Conservation (phyloP, 208 protist species). For the Trypanosoma scelopori region DNA sequence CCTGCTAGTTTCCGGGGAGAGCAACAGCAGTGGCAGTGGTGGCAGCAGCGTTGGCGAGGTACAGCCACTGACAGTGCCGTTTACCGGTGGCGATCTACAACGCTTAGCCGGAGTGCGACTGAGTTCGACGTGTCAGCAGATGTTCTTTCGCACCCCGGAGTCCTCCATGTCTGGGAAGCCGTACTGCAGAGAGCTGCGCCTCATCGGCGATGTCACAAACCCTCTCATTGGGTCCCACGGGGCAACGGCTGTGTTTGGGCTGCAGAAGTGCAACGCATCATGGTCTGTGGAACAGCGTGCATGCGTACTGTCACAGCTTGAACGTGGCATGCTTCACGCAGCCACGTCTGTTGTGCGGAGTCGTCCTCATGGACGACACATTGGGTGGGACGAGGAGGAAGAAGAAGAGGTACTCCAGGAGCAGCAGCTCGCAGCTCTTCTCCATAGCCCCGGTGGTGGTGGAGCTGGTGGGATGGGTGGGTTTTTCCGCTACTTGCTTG, state of each 20-base stretch:
- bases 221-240: constrained; percentile 62
- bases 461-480: constrained; percentile 82
- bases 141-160: constrained; percentile 6
- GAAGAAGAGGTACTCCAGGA: constrained; percentile 1
- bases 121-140: not conserved
- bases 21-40: no score
- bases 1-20: constrained; percentile 34
- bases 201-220: constrained; percentile 82
- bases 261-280: constrained; percentile 69
- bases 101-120: constrained; percentile 40
- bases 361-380: not conserved
- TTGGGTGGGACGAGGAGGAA: not conserved
- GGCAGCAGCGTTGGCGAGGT: not conserved
- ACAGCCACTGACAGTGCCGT: constrained; percentile 32
- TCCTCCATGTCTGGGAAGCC: not conserved
- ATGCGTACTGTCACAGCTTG: constrained; percentile 41
- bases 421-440: constrained; percentile 24
- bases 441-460: constrained; percentile 48
- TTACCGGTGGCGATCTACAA: constrained; percentile 52
- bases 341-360: constrained; percentile 38
- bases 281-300: constrained; percentile 20
- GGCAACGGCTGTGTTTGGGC: constrained; percentile 70
- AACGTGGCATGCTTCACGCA: constrained; percentile 59
- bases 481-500: constrained; percentile 61
- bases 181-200: constrained; percentile 33